Conservation (phyloP, 495 filamentous ascomycete genomes). For the Podospora fimiseda region DNA sequence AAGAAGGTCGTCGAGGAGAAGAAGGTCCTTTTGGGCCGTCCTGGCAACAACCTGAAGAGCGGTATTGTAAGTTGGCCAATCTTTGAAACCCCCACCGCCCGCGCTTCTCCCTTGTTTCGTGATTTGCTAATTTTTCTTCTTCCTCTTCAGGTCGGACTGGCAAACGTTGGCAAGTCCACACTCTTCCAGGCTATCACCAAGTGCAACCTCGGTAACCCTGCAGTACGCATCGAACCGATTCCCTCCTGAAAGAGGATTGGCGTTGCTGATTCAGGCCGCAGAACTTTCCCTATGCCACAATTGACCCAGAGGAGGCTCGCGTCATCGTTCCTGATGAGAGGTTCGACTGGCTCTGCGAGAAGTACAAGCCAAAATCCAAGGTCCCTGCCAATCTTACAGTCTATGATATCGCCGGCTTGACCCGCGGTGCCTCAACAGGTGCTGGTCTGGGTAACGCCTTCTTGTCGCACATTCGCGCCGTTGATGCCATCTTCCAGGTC, state of each 20-base stretch:
- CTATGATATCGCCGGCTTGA: slow-evolving; percentile 98
- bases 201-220: slow-evolving; percentile 93
- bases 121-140: slow-evolving; percentile 21
- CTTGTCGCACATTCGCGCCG: slow-evolving; percentile 96
- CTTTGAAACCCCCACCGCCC: slow-evolving; percentile 12
- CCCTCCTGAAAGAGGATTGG: slow-evolving; percentile 12
- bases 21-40: slow-evolving; percentile 84
- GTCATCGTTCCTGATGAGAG: slow-evolving; percentile 96
- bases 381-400: slow-evolving; percentile 97
- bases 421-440: slow-evolving; percentile 91
- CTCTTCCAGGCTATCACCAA: slow-evolving; percentile 99
- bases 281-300: slow-evolving; percentile 99
- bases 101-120: slow-evolving; percentile 10
- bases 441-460: slow-evolving; percentile 97
- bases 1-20: slow-evolving; percentile 68
- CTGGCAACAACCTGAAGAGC: slow-evolving; percentile 97
- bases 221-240: slow-evolving; percentile 46
- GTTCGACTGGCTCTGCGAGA: slow-evolving; percentile 90
- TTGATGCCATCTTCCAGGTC: slow-evolving; percentile 99
- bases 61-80: slow-evolving; percentile 93
- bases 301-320: slow-evolving; percentile 96
- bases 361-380: slow-evolving; percentile 93
- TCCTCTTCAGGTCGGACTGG: slow-evolving; percentile 77
- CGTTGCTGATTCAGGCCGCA: slow-evolving; percentile 30
- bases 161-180: slow-evolving; percentile 99